Evolutionary conservation across 768 basidiomycete species (phyloP).

Genomic region (Imleria badia): DNA sequence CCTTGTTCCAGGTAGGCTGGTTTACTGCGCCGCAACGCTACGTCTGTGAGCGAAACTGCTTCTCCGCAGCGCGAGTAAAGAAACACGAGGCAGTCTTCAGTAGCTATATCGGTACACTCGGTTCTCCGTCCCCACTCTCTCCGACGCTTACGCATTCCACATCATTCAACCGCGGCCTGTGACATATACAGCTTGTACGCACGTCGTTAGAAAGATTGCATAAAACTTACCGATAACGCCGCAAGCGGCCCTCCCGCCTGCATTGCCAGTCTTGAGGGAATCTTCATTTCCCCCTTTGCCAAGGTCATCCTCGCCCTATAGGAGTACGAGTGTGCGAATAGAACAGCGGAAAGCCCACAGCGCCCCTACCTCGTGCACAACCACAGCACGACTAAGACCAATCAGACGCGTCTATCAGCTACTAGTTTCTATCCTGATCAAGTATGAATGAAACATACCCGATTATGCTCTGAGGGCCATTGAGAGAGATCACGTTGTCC

Average conservation of each 20-base stretch:
- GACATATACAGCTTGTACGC: not conserved
- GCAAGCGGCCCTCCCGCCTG: constrained; percentile 75
- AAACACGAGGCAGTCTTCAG: constrained; percentile 8
- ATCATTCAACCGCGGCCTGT: constrained; percentile 22
- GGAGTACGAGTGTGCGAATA: constrained; percentile 8
- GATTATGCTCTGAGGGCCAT: constrained; percentile 64
- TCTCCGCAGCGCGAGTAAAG: constrained; percentile 11
- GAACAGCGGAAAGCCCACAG: not conserved
- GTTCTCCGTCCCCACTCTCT: not conserved
- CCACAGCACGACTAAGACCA: constrained; percentile 58
- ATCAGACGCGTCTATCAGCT: constrained; percentile 4
- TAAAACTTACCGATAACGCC: constrained; percentile 65
- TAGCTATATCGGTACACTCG: constrained; percentile 1
- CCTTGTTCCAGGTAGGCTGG: not conserved
- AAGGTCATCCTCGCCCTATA: constrained; percentile 73
- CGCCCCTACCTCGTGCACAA: constrained; percentile 62
- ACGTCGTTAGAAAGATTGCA: not conserved
- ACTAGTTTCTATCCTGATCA: not conserved
- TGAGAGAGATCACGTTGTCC: constrained; percentile 63
- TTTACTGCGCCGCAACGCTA: not conserved
- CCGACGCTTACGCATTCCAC: not conserved
- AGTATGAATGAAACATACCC: constrained; percentile 47
- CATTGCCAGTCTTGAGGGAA: constrained; percentile 76
- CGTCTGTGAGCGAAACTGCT: not conserved
- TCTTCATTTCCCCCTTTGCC: constrained; percentile 68